Evolutionary conservation across 371 early-diverging fungal species (phyloP).

Genomic region (Lichtheimia ramosa): DNA sequence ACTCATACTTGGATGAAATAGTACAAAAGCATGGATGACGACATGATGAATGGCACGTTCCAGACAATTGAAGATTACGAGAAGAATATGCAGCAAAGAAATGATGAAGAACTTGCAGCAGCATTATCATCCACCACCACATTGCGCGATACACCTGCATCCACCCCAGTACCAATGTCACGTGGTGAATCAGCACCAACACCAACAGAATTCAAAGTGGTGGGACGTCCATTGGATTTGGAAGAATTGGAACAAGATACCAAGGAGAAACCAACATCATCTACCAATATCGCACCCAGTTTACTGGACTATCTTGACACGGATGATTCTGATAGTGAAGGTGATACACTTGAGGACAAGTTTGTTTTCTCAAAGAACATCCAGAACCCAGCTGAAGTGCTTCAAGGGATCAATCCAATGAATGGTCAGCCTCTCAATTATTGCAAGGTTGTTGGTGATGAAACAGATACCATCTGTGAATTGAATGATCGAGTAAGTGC

Average conservation of each 20-base stretch:
- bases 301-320: background rate
- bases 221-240: slow-evolving; percentile 9
- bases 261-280: no score
- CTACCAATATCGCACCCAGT: background rate
- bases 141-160: background rate
- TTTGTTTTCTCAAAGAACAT: slow-evolving; percentile 31
- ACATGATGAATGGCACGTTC: slow-evolving; percentile 20
- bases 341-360: slow-evolving; percentile 6
- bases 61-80: background rate
- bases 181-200: slow-evolving; percentile 4
- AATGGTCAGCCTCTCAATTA: slow-evolving; percentile 25
- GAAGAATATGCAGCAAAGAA: background rate
- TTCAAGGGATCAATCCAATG: slow-evolving; percentile 22
- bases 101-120: background rate
- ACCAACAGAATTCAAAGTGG: background rate
- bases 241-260: background rate
- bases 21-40: slow-evolving; percentile 14
- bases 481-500: slow-evolving; percentile 15
- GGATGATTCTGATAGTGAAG: slow-evolving; percentile 3
- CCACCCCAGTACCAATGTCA: background rate
- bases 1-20: background rate
- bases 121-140: background rate
- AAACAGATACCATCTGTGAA: slow-evolving; percentile 24
- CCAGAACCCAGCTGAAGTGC: slow-evolving; percentile 11
- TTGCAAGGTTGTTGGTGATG: slow-evolving; percentile 16